Evolutionary conservation across 2,329 filamentous ascomycete species (phyloP).

Genomic region (Aspergillus tanneri): DNA sequence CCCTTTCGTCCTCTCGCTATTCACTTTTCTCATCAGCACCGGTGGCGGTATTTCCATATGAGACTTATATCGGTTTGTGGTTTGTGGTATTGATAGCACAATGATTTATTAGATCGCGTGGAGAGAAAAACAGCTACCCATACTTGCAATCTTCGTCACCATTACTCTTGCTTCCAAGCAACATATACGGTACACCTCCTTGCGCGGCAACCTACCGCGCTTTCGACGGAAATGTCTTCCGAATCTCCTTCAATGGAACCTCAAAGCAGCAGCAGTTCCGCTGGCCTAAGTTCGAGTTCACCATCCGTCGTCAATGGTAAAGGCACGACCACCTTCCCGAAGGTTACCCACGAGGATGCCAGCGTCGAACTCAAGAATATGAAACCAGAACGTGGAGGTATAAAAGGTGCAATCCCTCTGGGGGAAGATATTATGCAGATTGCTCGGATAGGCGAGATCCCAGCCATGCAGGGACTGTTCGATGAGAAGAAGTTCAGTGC

Average conservation of each 20-base stretch:
- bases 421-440: slow-evolving; percentile 94
- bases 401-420: slow-evolving; percentile 38
- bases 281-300: slow-evolving; percentile 25
- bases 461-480: slow-evolving; percentile 84
- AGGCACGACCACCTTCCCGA: slow-evolving; percentile 32
- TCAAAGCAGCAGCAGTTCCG: slow-evolving; percentile 24
- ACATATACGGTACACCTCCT: not conserved
- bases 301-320: slow-evolving; percentile 32
- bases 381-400: slow-evolving; percentile 27
- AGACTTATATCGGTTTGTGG: not conserved
- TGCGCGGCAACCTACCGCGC: not conserved
- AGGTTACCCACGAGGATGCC: slow-evolving; percentile 30
- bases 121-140: slow-evolving; percentile 10
- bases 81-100: slow-evolving; percentile 11
- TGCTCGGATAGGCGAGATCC: slow-evolving; percentile 81
- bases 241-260: slow-evolving; percentile 26
- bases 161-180: not conserved
- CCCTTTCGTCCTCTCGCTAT: slow-evolving; percentile 3
- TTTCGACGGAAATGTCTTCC: slow-evolving; percentile 25
- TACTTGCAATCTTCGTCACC: slow-evolving; percentile 13
- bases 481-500: slow-evolving; percentile 78
- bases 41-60: not conserved
- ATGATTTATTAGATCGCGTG: slow-evolving; percentile 17
- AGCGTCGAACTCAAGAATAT: slow-evolving; percentile 43
- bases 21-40: not conserved